A percentile compares a stretch with the other conserved stretches of the same genome.
Conservation (phyloP, 805 yeast species). For the Torulaspora delbrueckii region DNA sequence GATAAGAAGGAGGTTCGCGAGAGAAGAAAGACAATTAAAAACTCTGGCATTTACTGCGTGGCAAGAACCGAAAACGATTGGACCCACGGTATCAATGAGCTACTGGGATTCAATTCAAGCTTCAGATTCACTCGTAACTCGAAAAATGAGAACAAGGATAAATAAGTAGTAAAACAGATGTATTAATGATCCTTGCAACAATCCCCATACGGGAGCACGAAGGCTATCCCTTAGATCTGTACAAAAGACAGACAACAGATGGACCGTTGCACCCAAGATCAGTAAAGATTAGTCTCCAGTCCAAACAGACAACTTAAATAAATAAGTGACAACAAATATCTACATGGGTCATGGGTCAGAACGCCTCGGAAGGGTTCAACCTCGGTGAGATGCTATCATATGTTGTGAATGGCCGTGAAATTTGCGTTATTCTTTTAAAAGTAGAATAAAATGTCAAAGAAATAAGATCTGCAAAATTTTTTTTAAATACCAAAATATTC, state of each 20-base stretch:
- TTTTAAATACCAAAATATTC: constrained; percentile 4
- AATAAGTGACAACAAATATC: constrained; percentile 40
- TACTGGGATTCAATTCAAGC: constrained; percentile 82
- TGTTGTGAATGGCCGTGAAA: constrained; percentile 58
- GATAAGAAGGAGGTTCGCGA: constrained; percentile 14
- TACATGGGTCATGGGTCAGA: constrained; percentile 66
- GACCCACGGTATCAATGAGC: constrained; percentile 84
- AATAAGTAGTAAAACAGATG: constrained; percentile 22
- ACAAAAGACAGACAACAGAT: constrained; percentile 43
- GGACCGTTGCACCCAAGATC: constrained; percentile 75
- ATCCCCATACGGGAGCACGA: constrained; percentile 72
- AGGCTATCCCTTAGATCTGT: constrained; percentile 61
- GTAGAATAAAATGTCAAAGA: not conserved
- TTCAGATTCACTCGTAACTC: constrained; percentile 47
- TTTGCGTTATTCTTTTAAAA: constrained; percentile 48
- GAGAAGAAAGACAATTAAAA: constrained; percentile 21
- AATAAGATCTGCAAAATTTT: not conserved
- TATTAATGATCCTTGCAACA: constrained; percentile 48
- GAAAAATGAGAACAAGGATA: not conserved
- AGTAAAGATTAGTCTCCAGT: constrained; percentile 54
- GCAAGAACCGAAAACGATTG: constrained; percentile 82
- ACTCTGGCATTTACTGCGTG: constrained; percentile 79
- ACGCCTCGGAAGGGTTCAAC: constrained; percentile 60
- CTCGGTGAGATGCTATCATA: constrained; percentile 61
- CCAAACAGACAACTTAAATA: constrained; percentile 36